These are phyloP conservation scores for Ascoidea asiatica DNA, from an alignment of 805 yeast species.

Conservation along the genomic window DNA sequence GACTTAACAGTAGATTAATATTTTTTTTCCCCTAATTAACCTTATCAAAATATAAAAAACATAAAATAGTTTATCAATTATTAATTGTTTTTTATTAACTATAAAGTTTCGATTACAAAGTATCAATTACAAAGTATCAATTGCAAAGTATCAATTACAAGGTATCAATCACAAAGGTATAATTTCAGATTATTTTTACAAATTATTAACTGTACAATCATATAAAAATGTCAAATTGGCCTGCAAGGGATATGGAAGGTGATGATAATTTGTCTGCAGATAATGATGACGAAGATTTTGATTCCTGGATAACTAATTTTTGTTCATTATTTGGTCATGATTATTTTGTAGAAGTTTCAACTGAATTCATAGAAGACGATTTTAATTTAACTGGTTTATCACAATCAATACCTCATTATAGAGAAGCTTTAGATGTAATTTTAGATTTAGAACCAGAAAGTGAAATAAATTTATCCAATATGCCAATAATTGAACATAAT, in stretches of 20 bases:
- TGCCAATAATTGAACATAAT: slow-evolving; percentile 71
- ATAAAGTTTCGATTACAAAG: too few relatives aligned
- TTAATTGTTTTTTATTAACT: too few relatives aligned
- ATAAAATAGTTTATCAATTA: too few relatives aligned
- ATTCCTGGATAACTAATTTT: slow-evolving; percentile 42
- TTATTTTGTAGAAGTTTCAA: slow-evolving; percentile 82
- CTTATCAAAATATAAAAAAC: too few relatives aligned
- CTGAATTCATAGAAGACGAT: slow-evolving; percentile 91
- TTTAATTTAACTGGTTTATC: slow-evolving; percentile 87
- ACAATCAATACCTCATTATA: slow-evolving; percentile 75
- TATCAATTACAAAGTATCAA: too few relatives aligned
- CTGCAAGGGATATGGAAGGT: background rate
- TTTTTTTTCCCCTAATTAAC: too few relatives aligned
- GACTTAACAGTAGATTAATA: too few relatives aligned
- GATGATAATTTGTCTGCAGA: too few relatives aligned
- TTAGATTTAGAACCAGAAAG: slow-evolving; percentile 61
- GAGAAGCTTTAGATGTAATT: slow-evolving; percentile 84
- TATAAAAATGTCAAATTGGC: background rate
- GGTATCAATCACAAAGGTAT: too few relatives aligned
- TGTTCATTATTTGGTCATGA: slow-evolving; percentile 53
- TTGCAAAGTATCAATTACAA: too few relatives aligned
- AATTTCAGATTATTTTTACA: too few relatives aligned
- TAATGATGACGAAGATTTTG: slow-evolving; percentile 16
- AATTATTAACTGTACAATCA: too few relatives aligned
- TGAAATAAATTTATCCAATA: slow-evolving; percentile 47